phyloP scores from a whole-genome alignment of 2,329 filamentous ascomycete genomes.

The Pseudopithomyces chartarum region DNA sequence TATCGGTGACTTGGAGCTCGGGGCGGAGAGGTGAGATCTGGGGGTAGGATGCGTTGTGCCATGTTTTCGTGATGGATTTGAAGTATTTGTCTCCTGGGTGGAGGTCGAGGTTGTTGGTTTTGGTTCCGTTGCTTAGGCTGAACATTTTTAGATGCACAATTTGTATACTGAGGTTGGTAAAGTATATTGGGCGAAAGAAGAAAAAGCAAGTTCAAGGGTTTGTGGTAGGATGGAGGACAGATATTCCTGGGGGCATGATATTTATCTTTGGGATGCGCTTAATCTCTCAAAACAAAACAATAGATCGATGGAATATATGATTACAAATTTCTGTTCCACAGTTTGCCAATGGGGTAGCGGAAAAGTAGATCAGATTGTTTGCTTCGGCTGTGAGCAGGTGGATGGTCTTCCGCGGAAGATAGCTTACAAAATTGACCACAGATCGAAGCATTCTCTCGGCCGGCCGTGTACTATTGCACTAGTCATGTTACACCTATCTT shows the following conservation, averaged over 20 bases:
- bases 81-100: slow-evolving; percentile 15
- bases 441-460: background rate
- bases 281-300: background rate
- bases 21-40: slow-evolving; percentile 48
- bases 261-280: background rate
- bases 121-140: slow-evolving; percentile 4
- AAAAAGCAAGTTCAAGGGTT: background rate
- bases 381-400: background rate
- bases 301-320: slow-evolving; percentile 5
- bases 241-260: slow-evolving; percentile 3
- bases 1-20: slow-evolving; percentile 47
- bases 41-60: slow-evolving; percentile 42
- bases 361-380: background rate
- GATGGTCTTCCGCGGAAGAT: slow-evolving; percentile 13
- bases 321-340: no score
- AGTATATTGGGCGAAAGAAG: background rate
- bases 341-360: background rate
- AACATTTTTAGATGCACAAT: background rate
- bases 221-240: background rate
- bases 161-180: background rate
- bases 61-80: slow-evolving; percentile 44
- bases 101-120: slow-evolving; percentile 5
- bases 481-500: background rate
- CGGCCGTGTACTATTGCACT: background rate
- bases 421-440: background rate